A percentile compares a stretch with the other conserved stretches of the same genome.
phyloP scores from a whole-genome alignment of 345 rosid species.

The Rhizophora apiculata region DNA sequence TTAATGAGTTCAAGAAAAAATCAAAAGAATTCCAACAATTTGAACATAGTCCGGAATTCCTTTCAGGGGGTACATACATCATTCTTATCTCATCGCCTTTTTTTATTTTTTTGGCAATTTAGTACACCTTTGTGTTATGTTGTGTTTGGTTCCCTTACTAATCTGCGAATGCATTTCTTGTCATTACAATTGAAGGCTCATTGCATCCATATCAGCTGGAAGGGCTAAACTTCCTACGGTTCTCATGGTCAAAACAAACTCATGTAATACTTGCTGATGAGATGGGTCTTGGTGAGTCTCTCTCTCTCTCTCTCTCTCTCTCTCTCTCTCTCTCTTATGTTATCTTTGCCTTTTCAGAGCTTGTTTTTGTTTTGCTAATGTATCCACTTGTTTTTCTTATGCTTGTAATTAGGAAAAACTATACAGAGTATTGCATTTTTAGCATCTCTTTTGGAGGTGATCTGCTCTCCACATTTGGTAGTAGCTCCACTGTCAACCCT shows the following conservation, averaged over 20 bases:
- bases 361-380: background rate
- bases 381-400: conserved; percentile 12
- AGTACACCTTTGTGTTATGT: conserved; percentile 4
- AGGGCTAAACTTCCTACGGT: conserved; percentile 93
- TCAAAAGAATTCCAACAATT: conserved; percentile 78
- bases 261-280: conserved; percentile 99
- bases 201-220: conserved; percentile 97
- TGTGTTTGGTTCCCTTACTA: conserved; percentile 18
- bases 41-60: conserved; percentile 84
- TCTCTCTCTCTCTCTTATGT: conserved; percentile 5
- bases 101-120: conserved; percentile 12
- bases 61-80: conserved; percentile 71
- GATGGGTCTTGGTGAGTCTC: conserved; percentile 88
- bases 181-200: conserved; percentile 55
- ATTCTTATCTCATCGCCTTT: background rate
- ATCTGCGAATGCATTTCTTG: conserved; percentile 21
- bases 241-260: conserved; percentile 93
- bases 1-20: conserved; percentile 52
- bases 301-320: conserved; percentile 11
- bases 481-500: conserved; percentile 98
- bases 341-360: background rate
- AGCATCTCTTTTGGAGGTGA: conserved; percentile 83
- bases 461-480: conserved; percentile 72
- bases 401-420: conserved; percentile 72
- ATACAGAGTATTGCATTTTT: conserved; percentile 98